A percentile compares a stretch with the other conserved stretches of the same genome.
These are phyloP conservation scores for Cymbomonas tetramitiformis DNA, from an alignment of 139 green algal species.

Conservation along the genomic window DNA sequence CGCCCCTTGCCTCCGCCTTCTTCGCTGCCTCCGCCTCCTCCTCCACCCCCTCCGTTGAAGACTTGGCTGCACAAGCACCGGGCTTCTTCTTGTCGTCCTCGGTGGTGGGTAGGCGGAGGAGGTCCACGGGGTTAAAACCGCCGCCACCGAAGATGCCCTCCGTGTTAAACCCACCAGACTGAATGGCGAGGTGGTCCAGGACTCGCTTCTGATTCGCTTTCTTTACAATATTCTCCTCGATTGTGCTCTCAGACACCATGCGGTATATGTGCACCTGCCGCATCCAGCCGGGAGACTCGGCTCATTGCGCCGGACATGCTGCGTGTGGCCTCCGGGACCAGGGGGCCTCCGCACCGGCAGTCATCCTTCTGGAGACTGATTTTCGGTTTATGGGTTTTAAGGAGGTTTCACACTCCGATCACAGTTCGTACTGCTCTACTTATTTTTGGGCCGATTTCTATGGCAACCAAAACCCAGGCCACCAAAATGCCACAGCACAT, in stretches of 20 bases:
- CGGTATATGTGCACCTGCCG: conserved; percentile 99
- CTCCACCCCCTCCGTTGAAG: background rate
- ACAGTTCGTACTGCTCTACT: too few species aligned
- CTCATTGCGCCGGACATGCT: too few species aligned
- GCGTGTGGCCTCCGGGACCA: too few species aligned
- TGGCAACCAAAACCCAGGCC: too few species aligned
- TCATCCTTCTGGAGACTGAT: too few species aligned
- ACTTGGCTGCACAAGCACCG: background rate
- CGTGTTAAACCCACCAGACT: conserved; percentile 76
- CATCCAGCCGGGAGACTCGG: too few species aligned
- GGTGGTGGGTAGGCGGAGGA: conserved; percentile 23
- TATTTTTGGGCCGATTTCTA: too few species aligned
- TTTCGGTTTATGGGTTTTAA: too few species aligned
- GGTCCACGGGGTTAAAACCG: background rate
- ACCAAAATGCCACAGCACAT: too few species aligned
- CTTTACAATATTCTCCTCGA: conserved; percentile 95
- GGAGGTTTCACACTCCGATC: too few species aligned
- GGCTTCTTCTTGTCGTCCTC: conserved; percentile 15
- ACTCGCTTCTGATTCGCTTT: conserved; percentile 92
- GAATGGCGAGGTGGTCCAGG: conserved; percentile 88
- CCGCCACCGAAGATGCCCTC: conserved; percentile 23
- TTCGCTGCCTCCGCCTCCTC: background rate
- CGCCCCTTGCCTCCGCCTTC: background rate
- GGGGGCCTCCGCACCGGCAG: too few species aligned
- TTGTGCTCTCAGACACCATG: conserved; percentile 71